Evolutionary conservation across 208 protist species (phyloP), one percentile per base, ranked within the genome.

Genomic region (Leishmania turanica): DNA sequence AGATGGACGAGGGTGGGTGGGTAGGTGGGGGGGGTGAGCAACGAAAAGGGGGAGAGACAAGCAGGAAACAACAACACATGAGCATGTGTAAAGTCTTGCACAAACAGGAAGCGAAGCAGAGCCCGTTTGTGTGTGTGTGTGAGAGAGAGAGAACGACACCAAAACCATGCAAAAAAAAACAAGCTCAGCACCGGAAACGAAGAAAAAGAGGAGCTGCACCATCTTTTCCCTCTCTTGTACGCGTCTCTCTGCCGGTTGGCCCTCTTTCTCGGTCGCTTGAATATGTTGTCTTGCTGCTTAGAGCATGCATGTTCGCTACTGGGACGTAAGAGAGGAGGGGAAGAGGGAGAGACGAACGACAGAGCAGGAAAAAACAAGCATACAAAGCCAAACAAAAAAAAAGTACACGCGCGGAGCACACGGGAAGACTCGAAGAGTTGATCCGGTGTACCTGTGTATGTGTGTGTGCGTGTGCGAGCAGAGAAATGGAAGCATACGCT

Each of bases 341-440:
- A n/a, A 70, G 56, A 78, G 60, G 51, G 42, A 73, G 21, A 78
- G 47, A 64, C 51, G 56, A 82, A 69, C 3, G 24, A 68, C 31
- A 19, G 34, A 8, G 8, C 45, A 19, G 37, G 37, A 69, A 40
- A 19, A 24, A 45, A 40, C 34, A 40, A 2, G 65, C 65, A 4
- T 21, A 45, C n/a, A 69, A 40, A 34, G 15, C 65, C 7, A 24
- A 45, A 45, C 5, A 45, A 45, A 69, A 40, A 2, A 69, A 40
- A 24, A 24, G 19, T 19, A 24, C 34, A 42, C 15, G 60, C n/a
- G 60, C 8, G n/a, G 60, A 11, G 17, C 15, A 40, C 34, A 64
- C 58, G n/a, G 27, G 31, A 27, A 31, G 58, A 17, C 27, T 27
- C 58, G n/a, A 27, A 64, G 58, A 64, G 58, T 34, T 64, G 58